Evolutionary conservation across 1,284 basidiomycete species (phyloP).

Genomic region (Austropuccinia psidii): DNA sequence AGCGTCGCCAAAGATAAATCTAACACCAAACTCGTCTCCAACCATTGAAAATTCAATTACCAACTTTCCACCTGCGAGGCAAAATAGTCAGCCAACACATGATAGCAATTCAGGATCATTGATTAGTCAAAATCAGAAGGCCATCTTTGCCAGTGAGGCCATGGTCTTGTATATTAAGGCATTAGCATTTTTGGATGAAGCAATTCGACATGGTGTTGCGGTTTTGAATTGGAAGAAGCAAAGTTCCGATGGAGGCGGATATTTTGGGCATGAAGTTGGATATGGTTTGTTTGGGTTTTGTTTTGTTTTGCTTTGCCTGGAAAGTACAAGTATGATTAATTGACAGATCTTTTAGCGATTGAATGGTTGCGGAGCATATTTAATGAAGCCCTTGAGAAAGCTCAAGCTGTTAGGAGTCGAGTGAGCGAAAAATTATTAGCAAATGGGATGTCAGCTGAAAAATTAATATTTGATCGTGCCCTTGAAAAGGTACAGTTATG

Average conservation of each 20-base stretch:
- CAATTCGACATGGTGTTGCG: slow-evolving; percentile 58
- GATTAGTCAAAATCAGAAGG: neutral
- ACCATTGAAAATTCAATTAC: neutral
- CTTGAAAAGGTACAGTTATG: slow-evolving; percentile 55
- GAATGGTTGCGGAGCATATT: slow-evolving; percentile 56
- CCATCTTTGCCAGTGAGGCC: slow-evolving; percentile 52
- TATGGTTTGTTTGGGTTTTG: slow-evolving; percentile 52
- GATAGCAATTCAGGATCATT: too few relatives aligned
- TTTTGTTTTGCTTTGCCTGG: slow-evolving; percentile 15
- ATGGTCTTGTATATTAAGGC: slow-evolving; percentile 88
- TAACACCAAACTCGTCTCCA: neutral
- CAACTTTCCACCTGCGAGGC: too few relatives aligned
- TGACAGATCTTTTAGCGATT: slow-evolving; percentile 48
- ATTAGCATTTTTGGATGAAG: slow-evolving; percentile 84
- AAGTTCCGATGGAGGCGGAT: slow-evolving; percentile 41
- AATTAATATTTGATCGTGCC: slow-evolving; percentile 55
- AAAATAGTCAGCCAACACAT: too few relatives aligned
- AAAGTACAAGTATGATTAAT: neutral
- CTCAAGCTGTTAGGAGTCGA: slow-evolving; percentile 53
- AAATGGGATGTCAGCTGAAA: slow-evolving; percentile 51
- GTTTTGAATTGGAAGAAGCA: slow-evolving; percentile 49
- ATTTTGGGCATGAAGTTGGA: slow-evolving; percentile 37
- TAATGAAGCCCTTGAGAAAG: slow-evolving; percentile 56
- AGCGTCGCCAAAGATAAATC: neutral
- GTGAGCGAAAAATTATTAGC: slow-evolving; percentile 52